Base-by-base conservation (phyloP, 139 green algal genomes). In the Coelastrella sp. region DNA sequence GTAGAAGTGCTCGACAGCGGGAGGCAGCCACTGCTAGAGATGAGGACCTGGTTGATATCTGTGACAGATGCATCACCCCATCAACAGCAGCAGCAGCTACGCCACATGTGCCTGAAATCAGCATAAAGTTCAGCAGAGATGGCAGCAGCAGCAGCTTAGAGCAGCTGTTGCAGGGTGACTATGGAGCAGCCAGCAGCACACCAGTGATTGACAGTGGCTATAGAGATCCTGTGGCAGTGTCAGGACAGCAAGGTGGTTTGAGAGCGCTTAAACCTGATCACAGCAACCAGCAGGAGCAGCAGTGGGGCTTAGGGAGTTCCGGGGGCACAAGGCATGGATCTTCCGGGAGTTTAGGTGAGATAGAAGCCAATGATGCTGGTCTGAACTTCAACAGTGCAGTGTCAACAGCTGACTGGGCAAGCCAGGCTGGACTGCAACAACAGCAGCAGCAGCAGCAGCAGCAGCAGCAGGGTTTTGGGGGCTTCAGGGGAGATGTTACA, bases 401-500 rank as follows among this genome's bases (percentile, higher is more conserved):
- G 35, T 49, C 63, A 72, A 17, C 63, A 72, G 4, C 63, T 22
- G 63, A 72, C 15, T 4, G 63, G 63, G 63, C 63, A 17, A 72
- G 63, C 63, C 12, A 72, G 12, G 63, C 15, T 22, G 63, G 63
- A 72, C 12, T 72, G 4, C 63, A 4, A 14, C 12, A 72, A 22
- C 75, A 58, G 75, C 75, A 82, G 12, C 79, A 85, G 79, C 79
- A 85, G 49, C 78, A 84, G 78, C 56, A 68, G 17, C 58, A 72
- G 58, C 79, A 57, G 58, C 58, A 85, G 80, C 19, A 27, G n/a
- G 58, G 17, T 5, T 73, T 85, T 66, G 56, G 11, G 10, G 78
- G 78, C 49, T 84, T 84, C 25, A 22, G 17, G 25, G 78, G 8
- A 17, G 15, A 14, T 35, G 17, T 7, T 68, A 17, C 27, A 11